Evolutionary conservation across 306 rosid genomes (phyloP), one percentile per base, ranked within the genome.

Genomic region (Neltuma alba): DNA sequence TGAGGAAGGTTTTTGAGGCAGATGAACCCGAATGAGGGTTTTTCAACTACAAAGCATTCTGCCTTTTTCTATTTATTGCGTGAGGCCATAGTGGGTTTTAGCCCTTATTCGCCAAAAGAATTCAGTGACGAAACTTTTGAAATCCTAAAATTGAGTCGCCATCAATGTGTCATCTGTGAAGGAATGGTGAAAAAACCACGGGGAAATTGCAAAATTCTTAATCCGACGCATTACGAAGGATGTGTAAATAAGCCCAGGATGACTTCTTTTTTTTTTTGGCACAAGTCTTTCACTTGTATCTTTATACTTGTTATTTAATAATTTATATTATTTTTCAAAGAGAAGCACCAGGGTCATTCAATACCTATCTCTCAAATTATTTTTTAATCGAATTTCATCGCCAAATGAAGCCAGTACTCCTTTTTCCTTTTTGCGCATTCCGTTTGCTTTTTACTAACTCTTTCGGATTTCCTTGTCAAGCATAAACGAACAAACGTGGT

Each of bases 1-100:
- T 92, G 82, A 92, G 89, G 80, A 94, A 90, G 86, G 95, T 83
- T 55, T 90, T 82, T 75, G 98, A 92, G 82, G 86, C 85, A 1
- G 93, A 90, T 54, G 97, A 90, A 48, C 7, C 88, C 3, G 88
- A 87, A 50, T 77, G 88, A 79, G 80, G 34, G 34, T 80, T 74
- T 66, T 63, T 73, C 64, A 69, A 48, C 40, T 80, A 20, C 34
- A 3, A 68, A 33, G 42, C 44, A 31, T 16, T 2, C 9, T n/a
- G n/a, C n/a, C n/a, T n/a, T n/a, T n/a, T n/a, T n/a, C n/a, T n/a
- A n/a, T n/a, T n/a, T n/a, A n/a, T n/a, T n/a, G n/a, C n/a, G n/a
- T n/a, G n/a, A n/a, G n/a, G n/a, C 69, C 28, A n/a, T 21, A 54
- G 13, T 52, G 7, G 4, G 8, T 52, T 8, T 52, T 52, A 52